Conservation (phyloP, 2,329 filamentous ascomycete genomes). For the Alternaria arbusti region DNA sequence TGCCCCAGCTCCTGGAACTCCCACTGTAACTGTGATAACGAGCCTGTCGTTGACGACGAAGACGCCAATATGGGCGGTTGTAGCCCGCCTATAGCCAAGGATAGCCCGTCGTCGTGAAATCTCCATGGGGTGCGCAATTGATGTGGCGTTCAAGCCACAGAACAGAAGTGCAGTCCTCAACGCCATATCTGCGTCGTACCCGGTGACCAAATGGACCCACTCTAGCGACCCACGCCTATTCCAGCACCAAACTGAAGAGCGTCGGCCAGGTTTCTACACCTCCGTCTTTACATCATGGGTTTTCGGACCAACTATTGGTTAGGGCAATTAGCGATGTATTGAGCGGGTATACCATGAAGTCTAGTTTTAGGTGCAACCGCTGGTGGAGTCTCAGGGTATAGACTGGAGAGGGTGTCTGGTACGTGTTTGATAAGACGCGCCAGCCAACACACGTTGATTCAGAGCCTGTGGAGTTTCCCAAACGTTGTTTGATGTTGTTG, state of each 20-base stretch:
- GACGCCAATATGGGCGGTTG: not conserved
- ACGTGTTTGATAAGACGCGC: too few species aligned
- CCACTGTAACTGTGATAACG: not conserved
- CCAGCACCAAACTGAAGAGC: not conserved
- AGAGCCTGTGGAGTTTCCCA: not conserved
- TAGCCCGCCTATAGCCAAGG: not conserved
- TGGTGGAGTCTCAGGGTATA: not conserved
- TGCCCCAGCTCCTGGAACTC: not conserved
- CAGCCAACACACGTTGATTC: not conserved
- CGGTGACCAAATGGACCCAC: not conserved
- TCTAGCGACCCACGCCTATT: not conserved
- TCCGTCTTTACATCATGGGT: not conserved
- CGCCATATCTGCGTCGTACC: not conserved
- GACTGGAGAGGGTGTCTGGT: not conserved
- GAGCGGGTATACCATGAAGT: not conserved
- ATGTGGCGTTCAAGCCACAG: not conserved
- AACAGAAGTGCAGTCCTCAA: not conserved
- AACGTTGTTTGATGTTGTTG: too few species aligned
- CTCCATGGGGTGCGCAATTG: accelerated
- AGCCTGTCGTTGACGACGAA: not conserved
- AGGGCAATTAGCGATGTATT: too few species aligned
- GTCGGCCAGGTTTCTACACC: not conserved
- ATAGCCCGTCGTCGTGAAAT: not conserved
- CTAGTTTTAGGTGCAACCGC: not conserved
- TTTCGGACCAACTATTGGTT: too few species aligned